phyloP scores from a whole-genome alignment of 2,329 filamentous ascomycete species.

The Ophioceras dolichostomum region DNA sequence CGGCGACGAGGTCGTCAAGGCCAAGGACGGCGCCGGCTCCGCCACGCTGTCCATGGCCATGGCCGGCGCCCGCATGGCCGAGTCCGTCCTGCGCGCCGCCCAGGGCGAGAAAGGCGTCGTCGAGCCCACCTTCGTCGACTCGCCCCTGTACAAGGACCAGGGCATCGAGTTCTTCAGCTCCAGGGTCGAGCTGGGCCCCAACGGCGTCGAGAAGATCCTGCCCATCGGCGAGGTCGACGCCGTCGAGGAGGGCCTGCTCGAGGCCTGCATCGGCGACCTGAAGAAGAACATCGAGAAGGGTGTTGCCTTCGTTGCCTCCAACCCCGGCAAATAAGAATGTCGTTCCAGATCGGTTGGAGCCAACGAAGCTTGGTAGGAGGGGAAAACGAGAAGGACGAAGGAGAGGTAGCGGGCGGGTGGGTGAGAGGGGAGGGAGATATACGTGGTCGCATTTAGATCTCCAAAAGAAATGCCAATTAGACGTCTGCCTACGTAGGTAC shows the following conservation, averaged over 20 bases:
- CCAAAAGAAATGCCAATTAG: too few species aligned
- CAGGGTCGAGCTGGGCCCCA: slow-evolving; percentile 89
- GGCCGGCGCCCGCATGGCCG: slow-evolving; percentile 72
- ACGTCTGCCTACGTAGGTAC: too few species aligned
- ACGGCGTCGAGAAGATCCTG: slow-evolving; percentile 90
- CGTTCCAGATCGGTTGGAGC: too few species aligned
- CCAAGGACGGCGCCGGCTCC: slow-evolving; percentile 94
- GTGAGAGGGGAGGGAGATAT: too few species aligned
- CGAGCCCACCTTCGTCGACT: slow-evolving; percentile 96
- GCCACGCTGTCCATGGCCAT: slow-evolving; percentile 98
- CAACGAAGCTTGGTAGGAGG: too few species aligned
- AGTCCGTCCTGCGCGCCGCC: slow-evolving; percentile 83
- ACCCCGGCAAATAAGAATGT: slow-evolving; percentile 44
- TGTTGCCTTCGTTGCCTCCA: slow-evolving; percentile 44
- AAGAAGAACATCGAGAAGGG: slow-evolving; percentile 97
- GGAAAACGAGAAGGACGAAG: too few species aligned
- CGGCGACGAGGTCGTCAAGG: slow-evolving; percentile 97
- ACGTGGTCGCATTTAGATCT: too few species aligned
- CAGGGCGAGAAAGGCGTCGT: slow-evolving; percentile 90
- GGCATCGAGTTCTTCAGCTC: slow-evolving; percentile 95
- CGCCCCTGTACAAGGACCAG: slow-evolving; percentile 96
- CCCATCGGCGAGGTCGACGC: slow-evolving; percentile 75
- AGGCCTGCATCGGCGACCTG: slow-evolving; percentile 71
- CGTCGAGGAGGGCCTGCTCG: slow-evolving; percentile 80
- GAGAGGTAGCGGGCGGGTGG: background rate